Evolutionary conservation across 2,329 filamentous ascomycete species (phyloP).

Genomic region (Ciborinia camelliae): DNA sequence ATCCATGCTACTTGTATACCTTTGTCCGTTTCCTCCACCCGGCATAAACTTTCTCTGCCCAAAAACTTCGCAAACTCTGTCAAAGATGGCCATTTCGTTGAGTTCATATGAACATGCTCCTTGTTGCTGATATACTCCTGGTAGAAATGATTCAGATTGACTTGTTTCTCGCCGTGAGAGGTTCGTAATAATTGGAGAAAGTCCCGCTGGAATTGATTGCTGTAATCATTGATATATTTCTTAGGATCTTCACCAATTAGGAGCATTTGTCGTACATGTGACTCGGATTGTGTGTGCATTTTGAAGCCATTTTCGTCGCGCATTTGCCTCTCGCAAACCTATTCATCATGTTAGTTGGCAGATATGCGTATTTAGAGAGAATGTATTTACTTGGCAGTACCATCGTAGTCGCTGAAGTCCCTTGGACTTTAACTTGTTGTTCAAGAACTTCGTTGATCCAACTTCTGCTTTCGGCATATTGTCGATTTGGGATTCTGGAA

Average conservation of each 20-base stretch:
- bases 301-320: conserved; percentile 90
- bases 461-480: conserved; percentile 90
- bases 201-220: conserved; percentile 74
- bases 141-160: conserved; percentile 91
- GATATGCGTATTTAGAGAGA: not conserved
- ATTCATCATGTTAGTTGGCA: conserved; percentile 30
- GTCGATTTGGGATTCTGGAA: conserved; percentile 29
- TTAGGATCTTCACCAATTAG: conserved; percentile 83
- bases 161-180: conserved; percentile 83
- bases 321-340: conserved; percentile 72
- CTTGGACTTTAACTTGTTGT: conserved; percentile 86
- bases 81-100: conserved; percentile 82
- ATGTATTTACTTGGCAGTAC: conserved; percentile 68
- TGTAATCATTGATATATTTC: conserved; percentile 79
- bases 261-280: conserved; percentile 86
- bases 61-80: conserved; percentile 88
- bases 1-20: conserved; percentile 86
- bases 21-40: conserved; percentile 86
- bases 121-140: conserved; percentile 88
- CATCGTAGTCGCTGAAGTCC: conserved; percentile 77
- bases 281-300: conserved; percentile 85
- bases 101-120: conserved; percentile 89
- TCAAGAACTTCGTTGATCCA: conserved; percentile 84
- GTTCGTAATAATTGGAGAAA: conserved; percentile 76
- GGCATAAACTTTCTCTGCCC: conserved; percentile 80